These are phyloP conservation scores for Rhizopus delemar DNA, from an alignment of 371 early-diverging fungal genomes.

Conservation along the genomic window DNA sequence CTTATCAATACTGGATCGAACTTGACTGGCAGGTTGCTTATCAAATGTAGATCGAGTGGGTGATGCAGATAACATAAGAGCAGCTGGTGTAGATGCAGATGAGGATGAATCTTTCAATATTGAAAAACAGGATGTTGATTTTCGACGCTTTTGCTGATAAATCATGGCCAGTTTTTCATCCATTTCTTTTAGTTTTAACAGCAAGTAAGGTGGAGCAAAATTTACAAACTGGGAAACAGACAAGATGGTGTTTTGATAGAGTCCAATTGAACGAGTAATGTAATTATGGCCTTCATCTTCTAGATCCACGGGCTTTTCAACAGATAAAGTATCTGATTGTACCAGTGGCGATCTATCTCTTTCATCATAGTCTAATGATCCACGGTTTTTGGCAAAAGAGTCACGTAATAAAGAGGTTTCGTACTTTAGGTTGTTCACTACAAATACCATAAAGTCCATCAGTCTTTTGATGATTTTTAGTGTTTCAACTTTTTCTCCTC, in stretches of 20 bases:
- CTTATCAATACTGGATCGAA: neutral
- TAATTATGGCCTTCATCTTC: conserved; percentile 21
- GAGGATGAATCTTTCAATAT: conserved; percentile 5
- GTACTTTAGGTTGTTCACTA: conserved; percentile 81
- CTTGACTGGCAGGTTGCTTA: conserved; percentile 13
- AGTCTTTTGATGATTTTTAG: conserved; percentile 78
- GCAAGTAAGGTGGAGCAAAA: conserved; percentile 83
- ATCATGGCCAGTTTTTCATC: conserved; percentile 48
- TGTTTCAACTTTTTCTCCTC: conserved; percentile 71
- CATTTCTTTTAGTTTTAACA: conserved; percentile 67
- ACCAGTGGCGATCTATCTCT: conserved; percentile 18
- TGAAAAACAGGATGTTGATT: conserved; percentile 18
- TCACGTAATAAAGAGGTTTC: conserved; percentile 78
- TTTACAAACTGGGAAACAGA: conserved; percentile 86
- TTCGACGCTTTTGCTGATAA: conserved; percentile 20
- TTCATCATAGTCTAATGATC: conserved; percentile 20
- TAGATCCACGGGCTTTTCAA: neutral
- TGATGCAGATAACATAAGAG: conserved; percentile 18
- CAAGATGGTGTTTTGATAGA: conserved; percentile 70
- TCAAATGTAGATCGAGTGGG: conserved; percentile 34
- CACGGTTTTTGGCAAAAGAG: conserved; percentile 48
- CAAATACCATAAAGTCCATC: conserved; percentile 79
- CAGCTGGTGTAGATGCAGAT: conserved; percentile 1
- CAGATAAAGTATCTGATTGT: neutral
- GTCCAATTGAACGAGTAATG: conserved; percentile 33